Percentiles rank a stretch among this genome's conserved stretches.
Conservation (phyloP, 345 rosid species). For the Salix udensis region DNA sequence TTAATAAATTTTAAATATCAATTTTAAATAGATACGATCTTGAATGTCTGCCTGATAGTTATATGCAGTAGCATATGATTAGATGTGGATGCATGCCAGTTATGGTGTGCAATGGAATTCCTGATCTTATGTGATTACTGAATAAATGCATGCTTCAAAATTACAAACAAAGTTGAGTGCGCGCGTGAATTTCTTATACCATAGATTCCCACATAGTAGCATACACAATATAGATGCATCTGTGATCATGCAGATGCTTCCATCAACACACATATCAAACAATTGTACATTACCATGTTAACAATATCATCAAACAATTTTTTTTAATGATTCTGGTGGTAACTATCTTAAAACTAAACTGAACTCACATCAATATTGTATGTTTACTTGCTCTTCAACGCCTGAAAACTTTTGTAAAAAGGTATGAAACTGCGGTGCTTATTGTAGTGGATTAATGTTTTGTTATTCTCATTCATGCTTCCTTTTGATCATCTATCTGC, state of each 20-base stretch:
- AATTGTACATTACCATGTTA: no score
- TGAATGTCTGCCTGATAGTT: background rate
- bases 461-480: background rate
- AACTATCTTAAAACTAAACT: background rate
- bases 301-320: no score
- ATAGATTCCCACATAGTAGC: no score
- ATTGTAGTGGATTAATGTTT: background rate
- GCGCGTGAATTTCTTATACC: background rate
- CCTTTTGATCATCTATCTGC: background rate
- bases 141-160: background rate
- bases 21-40: constrained; percentile 11
- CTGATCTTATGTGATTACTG: background rate
- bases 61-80: background rate
- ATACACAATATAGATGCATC: background rate
- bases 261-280: background rate
- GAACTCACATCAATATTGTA: background rate
- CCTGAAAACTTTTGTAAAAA: background rate
- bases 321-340: background rate
- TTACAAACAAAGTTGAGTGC: background rate
- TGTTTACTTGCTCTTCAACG: background rate
- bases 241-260: background rate
- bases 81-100: constrained; percentile 8
- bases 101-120: constrained; percentile 17
- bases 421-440: background rate
- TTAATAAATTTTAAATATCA: constrained; percentile 6